phyloP scores from a whole-genome alignment of 176 grass and related monocot genomes.

The Thinopyrum elongatum region DNA sequence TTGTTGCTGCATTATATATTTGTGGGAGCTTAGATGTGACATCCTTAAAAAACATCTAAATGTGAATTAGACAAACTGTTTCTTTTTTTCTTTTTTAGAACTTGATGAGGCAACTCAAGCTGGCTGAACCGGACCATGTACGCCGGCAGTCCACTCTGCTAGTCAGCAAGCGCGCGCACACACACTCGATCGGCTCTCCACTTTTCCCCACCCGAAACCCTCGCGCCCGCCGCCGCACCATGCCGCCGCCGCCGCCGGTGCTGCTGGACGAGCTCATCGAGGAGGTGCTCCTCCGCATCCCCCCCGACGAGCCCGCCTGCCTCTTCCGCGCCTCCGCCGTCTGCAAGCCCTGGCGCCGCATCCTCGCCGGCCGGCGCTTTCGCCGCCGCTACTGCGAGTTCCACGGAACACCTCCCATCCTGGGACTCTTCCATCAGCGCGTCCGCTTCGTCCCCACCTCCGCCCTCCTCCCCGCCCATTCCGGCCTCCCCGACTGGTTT shows the following conservation, averaged over 20 bases:
- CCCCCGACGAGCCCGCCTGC: neutral
- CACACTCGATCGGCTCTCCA: neutral
- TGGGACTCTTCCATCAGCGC: neutral
- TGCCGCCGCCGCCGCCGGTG: neutral
- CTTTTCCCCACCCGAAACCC: neutral
- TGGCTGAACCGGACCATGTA: no score
- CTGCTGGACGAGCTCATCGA: neutral
- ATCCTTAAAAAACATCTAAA: no score
- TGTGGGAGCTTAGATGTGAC: no score
- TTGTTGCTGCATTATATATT: no score
- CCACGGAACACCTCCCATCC: neutral
- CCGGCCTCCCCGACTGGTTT: neutral
- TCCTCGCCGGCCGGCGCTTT: slow-evolving; percentile 12
- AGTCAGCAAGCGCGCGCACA: no score
- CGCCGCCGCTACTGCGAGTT: slow-evolving; percentile 23
- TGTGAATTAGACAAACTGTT: no score
- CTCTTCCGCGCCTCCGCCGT: neutral
- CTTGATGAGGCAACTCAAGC: no score
- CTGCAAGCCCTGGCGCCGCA: neutral
- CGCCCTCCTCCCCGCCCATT: neutral
- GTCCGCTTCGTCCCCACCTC: neutral
- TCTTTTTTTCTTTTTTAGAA: no score
- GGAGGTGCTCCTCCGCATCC: neutral
- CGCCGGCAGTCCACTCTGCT: no score
- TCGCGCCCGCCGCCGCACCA: neutral